Evolutionary conservation across 75 land plant species (phyloP).

Genomic region (Ceratopteris richardii): DNA sequence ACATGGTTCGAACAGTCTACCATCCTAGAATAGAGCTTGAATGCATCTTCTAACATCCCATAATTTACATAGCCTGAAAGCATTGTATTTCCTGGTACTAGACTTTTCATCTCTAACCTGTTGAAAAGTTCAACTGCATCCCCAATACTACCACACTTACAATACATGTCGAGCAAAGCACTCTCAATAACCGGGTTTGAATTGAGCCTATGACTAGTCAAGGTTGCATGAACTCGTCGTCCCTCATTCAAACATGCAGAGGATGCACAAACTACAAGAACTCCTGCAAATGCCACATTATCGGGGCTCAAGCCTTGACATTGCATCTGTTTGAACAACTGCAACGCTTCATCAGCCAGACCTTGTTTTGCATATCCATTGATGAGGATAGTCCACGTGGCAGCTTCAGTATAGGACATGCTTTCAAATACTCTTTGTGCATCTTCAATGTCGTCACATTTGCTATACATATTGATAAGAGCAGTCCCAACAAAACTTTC

Average conservation of each 20-base stretch:
- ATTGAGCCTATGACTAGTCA: background rate
- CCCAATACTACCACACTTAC: constrained; percentile 10
- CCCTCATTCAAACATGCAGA: background rate
- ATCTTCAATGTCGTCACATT: constrained; percentile 9
- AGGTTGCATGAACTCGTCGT: background rate
- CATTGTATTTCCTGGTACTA: constrained; percentile 16
- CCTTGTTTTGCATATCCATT: constrained; percentile 10
- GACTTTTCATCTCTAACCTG: background rate
- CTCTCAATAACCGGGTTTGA: background rate
- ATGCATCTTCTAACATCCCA: constrained; percentile 11
- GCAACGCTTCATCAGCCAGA: background rate
- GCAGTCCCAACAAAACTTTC: constrained; percentile 10
- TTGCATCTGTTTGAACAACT: constrained; percentile 3
- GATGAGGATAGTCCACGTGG: constrained; percentile 10
- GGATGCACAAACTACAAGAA: background rate
- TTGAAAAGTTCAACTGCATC: constrained; percentile 5
- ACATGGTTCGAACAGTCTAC: constrained; percentile 12
- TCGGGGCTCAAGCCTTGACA: background rate
- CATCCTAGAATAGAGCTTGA: constrained; percentile 8
- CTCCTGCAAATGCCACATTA: background rate
- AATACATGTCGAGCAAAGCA: constrained; percentile 13
- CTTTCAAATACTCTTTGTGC: constrained; percentile 13
- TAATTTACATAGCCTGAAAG: constrained; percentile 10
- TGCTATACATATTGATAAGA: constrained; percentile 16
- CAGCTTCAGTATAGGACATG: constrained; percentile 6